phyloP scores from a whole-genome alignment of 192 early-diverging fungal species.

The Polychytrium aggregatum region DNA sequence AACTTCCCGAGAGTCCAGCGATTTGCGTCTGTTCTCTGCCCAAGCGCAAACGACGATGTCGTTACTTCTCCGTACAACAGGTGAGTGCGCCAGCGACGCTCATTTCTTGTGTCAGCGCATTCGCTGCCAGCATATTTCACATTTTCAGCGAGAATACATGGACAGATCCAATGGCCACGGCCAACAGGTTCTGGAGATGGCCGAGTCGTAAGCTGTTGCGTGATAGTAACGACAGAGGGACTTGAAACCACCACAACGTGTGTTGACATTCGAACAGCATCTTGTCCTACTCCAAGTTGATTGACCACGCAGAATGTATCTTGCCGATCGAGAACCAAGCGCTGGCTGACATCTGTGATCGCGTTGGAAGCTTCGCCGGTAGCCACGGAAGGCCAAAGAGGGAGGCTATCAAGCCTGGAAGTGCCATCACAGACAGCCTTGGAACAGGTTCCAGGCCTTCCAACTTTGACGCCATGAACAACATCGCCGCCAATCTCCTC shows the following conservation, averaged over 20 bases:
- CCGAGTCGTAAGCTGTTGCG: too few species aligned
- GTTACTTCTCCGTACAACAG: constrained; percentile 50
- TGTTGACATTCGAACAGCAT: constrained; percentile 13
- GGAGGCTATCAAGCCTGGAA: too few species aligned
- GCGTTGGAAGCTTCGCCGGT: constrained; percentile 10
- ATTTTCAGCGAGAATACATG: too few species aligned
- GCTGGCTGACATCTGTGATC: constrained; percentile 30
- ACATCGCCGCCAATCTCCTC: constrained; percentile 46
- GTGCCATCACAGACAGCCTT: constrained; percentile 14
- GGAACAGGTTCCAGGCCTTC: constrained; percentile 14
- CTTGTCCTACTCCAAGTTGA: constrained; percentile 29
- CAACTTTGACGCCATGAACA: constrained; percentile 45
- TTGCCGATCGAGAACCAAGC: constrained; percentile 47
- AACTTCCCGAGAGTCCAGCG: constrained; percentile 26
- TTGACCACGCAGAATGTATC: constrained; percentile 33
- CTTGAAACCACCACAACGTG: too few species aligned
- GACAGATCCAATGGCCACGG: too few species aligned
- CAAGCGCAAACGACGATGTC: constrained; percentile 40
- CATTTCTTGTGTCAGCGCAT: neutral
- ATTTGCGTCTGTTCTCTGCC: constrained; percentile 25
- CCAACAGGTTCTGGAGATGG: too few species aligned
- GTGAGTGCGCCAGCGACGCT: too few species aligned
- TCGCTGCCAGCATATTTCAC: constrained; percentile 2
- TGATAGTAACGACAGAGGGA: too few species aligned
- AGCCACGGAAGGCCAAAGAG: constrained; percentile 2